Percentiles rank a stretch among this genome's conserved stretches.
Evolutionary conservation across 2,329 filamentous ascomycete species (phyloP).

Genomic region (Penicillium sp.): DNA sequence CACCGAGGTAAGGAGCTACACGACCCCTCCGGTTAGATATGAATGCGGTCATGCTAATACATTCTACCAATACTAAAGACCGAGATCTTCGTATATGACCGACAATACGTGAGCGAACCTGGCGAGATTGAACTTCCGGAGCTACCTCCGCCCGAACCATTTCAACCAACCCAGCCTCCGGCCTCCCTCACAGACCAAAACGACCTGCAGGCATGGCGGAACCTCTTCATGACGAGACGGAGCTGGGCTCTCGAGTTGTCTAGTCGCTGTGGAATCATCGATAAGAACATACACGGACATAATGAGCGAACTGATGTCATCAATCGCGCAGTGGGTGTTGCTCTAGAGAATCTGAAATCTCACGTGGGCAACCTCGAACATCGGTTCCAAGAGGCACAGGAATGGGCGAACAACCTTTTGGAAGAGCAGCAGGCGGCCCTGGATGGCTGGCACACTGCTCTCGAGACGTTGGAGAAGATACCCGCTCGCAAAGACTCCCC

Average conservation of each 20-base stretch:
- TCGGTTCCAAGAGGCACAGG: constrained; percentile 46
- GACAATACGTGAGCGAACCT: constrained; percentile 60
- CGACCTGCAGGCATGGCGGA: constrained; percentile 82
- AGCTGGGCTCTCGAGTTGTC: constrained; percentile 74
- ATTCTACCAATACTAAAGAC: constrained; percentile 52
- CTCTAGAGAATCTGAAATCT: constrained; percentile 68
- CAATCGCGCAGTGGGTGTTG: constrained; percentile 75
- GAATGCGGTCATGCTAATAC: not conserved
- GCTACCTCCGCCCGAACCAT: constrained; percentile 56
- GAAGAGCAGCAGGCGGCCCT: constrained; percentile 46
- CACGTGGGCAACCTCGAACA: constrained; percentile 47
- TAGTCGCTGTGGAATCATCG: constrained; percentile 66
- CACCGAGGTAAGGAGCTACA: constrained; percentile 63
- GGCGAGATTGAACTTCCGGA: constrained; percentile 50
- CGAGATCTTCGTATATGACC: constrained; percentile 91
- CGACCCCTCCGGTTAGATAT: not conserved
- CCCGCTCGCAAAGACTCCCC: constrained; percentile 46
- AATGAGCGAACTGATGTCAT: constrained; percentile 53
- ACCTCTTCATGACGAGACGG: constrained; percentile 75
- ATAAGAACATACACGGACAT: constrained; percentile 58
- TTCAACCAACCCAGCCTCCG: constrained; percentile 64
- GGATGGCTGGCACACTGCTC: constrained; percentile 43
- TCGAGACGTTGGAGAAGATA: constrained; percentile 40
- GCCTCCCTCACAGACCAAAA: constrained; percentile 78
- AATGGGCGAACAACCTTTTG: constrained; percentile 46